Base-by-base conservation (phyloP, 768 basidiomycete species). In the Psilocybe tampanensis region DNA sequence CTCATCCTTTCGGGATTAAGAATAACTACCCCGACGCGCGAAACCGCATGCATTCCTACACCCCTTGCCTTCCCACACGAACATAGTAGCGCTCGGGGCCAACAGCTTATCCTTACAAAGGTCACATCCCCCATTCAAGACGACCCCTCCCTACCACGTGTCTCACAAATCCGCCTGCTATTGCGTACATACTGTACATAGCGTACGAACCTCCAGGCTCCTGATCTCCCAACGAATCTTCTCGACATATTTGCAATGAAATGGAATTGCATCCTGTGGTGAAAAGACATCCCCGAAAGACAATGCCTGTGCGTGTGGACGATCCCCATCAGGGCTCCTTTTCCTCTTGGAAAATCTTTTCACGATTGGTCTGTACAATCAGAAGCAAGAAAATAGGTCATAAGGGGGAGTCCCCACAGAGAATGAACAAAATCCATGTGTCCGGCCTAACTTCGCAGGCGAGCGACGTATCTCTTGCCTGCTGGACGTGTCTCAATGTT, bases 291-390 rank as follows among this genome's bases (percentile, higher is more conserved):
- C 58, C 54, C 54, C 49, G 49, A 55, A 60, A 29, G 58, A 43
- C 39, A 33, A 47, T 26, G 18, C 18, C 36, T 23, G 29, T 43
- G 29, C 39, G 47, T 52, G 41, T 43, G 21, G 34, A 15, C n/a
- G 49, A 50, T 54, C 54, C 58, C 58, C 58, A 60, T 60, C 55
- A 60, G 54, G 58, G 34, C 43, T 52, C 18, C n/a, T 49, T 50
- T 44, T 54, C 48, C 43, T 59, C 58, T 53, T 55, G 39, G 54
- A 50, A 58, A 44, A 22, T n/a, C 17, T 8, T 45, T 45, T 21
- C 11, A 47, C 39, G 9, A 43, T 13, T n/a, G 42, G 51, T 60
- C 58, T 13, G 12, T n/a, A 39, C 36, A 39, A 39, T 39, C 48
- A 60, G 58, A 60, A 60, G 58, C 29, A 51, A 33, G 50, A 44